Percentiles rank a stretch among this genome's conserved stretches.
Conservation (phyloP, 2,329 filamentous ascomycete species). For the Fusarium keratoplasticum region DNA sequence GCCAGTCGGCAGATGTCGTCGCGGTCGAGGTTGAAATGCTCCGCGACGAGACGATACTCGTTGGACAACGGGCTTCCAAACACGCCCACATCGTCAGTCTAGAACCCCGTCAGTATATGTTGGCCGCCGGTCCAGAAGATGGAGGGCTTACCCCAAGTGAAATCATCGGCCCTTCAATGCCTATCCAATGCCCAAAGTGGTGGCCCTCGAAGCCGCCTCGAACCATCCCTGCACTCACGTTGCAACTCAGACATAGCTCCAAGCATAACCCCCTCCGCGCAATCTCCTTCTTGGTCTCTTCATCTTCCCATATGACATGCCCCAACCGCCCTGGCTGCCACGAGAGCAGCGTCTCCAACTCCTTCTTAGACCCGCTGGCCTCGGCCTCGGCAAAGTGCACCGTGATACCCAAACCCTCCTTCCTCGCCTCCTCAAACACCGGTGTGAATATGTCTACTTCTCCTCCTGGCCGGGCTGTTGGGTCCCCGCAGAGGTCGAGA, state of each 20-base stretch:
- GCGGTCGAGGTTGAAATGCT: conserved; percentile 72
- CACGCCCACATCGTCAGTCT: conserved; percentile 88
- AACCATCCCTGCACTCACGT: conserved; percentile 81
- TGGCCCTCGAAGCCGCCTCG: conserved; percentile 74
- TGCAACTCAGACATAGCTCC: conserved; percentile 84
- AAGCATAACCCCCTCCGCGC: conserved; percentile 68
- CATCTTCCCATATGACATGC: conserved; percentile 81
- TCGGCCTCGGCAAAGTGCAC: conserved; percentile 82
- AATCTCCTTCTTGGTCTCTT: conserved; percentile 67
- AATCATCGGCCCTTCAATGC: conserved; percentile 67
- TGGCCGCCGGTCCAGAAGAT: neutral
- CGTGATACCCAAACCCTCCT: conserved; percentile 70
- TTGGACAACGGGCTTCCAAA: conserved; percentile 82
- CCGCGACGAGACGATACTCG: conserved; percentile 79
- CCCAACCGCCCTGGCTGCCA: conserved; percentile 78
- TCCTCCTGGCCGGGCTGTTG: conserved; percentile 62
- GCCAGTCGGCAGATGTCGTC: conserved; percentile 65
- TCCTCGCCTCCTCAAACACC: conserved; percentile 69
- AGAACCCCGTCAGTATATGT: conserved; percentile 12
- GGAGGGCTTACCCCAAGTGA: conserved; percentile 73
- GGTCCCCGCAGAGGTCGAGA: conserved; percentile 84
- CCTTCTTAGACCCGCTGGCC: conserved; percentile 65
- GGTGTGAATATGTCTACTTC: conserved; percentile 69
- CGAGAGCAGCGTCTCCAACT: conserved; percentile 72
- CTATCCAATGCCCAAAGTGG: conserved; percentile 81